Base-by-base conservation (phyloP, 1,284 basidiomycete species). In the Athelia psychrophila region DNA sequence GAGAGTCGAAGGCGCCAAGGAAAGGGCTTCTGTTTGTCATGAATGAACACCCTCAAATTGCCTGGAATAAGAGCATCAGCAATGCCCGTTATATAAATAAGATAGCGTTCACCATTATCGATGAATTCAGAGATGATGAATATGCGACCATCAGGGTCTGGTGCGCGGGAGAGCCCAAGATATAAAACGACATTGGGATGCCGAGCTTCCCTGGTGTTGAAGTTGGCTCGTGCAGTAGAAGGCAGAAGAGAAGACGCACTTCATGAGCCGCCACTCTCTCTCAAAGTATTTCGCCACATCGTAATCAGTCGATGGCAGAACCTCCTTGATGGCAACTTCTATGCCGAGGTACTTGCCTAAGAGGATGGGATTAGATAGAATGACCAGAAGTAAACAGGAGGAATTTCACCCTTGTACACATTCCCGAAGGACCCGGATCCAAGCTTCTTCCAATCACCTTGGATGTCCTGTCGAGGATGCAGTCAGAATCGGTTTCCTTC, bases 201-300 rank as follows among this genome's bases (percentile, higher is more conserved):
- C 47, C 95, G 79, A 22, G 85, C 83, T 69, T 93, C 90, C 66
- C 86, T 81, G 36, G 33, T 24, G 27, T 22, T 32, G 25, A 6
- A 13, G 27, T 35, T 19, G 19, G 30, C 33, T 8, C 9, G 33
- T 16, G 19, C n/a, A 33, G 5, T 48, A 57, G 18, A 30, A 48
- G 20, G 35, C 9, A 6, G 19, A 52, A 55, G 8, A 51, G 54
- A 66, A 25, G 10, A 65, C 65, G 54, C 57, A 82, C 78, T 93
- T 93, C 93, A 98, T 95, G 42, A 98, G 82, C 25, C 93, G 83
- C 89, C 95, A 97, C 78, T 99, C 96, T 32, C 96, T 83, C 64
- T 96, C 93, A 70, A 98, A 97, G 74, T 98, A 98, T 73, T 99
- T 99, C 63, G 89, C 83, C 23, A 98, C 91, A 62, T 96, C 92